Evolutionary conservation across 1,139 yeast species (phyloP), one percentile per base, ranked within the genome.

Genomic region (Tardiomyces digboiensis): DNA sequence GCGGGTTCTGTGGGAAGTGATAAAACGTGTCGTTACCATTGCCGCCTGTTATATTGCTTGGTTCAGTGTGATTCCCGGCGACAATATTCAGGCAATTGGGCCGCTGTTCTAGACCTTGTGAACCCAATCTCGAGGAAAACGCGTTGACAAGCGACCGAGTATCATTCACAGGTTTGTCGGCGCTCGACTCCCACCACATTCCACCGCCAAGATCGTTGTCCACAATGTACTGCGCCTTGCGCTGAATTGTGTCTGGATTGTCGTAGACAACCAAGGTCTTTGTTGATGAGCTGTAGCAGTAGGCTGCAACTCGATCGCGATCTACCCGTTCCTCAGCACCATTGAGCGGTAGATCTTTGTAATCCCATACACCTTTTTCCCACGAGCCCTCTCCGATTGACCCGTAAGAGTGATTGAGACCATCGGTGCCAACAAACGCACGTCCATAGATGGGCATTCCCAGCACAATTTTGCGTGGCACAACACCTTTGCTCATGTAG

Each of bases 361-460:
- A 81, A 44, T 74, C 75, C 58, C 79, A 67, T 16, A 69, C 69
- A 1, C 82, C 88, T 2, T 67, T 67, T 44, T 74, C 79, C 46
- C 65, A 67, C 5, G 54, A 51, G 2, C 84, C 91, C 1, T 65
- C 61, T 1, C 76, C 78, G 16, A 72, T 74, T 1, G 75, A 78
- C 3, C 65, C 51, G 52, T 76, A 86, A 0, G 60, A 40, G 2
- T 59, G 47, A 4, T 79, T 79, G 21, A 72, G 56, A 0, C 68
- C 71, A 0, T 52, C 49, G 0, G 73, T 62, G n/a, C 67, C 55
- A 0, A 73, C 73, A 56, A 87, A 89, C 0, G 77, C 72, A 42
- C 95, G 70, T 0, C 96, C 97, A 61, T 88, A 91, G 21, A 79
- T 67, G 0, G 97, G 97, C 82, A 89, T 83, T 0, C 97, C 98